Percentiles rank a stretch among this genome's conserved stretches.
These are phyloP conservation scores for Populus hybrid DNA, from an alignment of 441 rosid species.

Conservation along the genomic window DNA sequence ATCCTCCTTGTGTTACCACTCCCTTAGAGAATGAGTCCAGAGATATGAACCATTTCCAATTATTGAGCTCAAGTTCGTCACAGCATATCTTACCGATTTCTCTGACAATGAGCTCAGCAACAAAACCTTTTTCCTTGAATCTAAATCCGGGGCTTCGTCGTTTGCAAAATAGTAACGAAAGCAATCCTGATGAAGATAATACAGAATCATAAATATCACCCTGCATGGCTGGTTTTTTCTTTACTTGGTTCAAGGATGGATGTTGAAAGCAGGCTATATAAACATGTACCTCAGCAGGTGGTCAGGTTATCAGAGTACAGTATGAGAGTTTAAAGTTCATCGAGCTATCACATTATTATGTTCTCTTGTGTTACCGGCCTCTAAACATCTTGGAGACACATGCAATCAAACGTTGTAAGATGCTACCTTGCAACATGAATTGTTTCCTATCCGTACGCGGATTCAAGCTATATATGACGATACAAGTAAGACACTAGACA, in stretches of 20 bases:
- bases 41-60: slow-evolving; percentile 51
- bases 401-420: no score
- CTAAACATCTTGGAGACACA: no score
- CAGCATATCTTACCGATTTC: slow-evolving; percentile 36
- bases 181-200: slow-evolving; percentile 30
- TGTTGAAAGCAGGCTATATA: no score
- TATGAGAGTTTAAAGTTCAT: no score
- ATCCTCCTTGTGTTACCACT: slow-evolving; percentile 40
- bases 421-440: no score
- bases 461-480: no score
- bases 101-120: slow-evolving; percentile 29
- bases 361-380: no score
- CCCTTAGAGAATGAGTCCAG: slow-evolving; percentile 33
- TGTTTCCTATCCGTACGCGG: no score
- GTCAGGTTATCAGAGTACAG: no score
- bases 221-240: background rate
- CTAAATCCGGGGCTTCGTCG: slow-evolving; percentile 37
- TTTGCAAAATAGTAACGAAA: slow-evolving; percentile 20
- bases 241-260: background rate
- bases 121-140: slow-evolving; percentile 46
- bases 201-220: slow-evolving; percentile 17
- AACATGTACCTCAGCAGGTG: no score
- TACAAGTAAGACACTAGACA: slow-evolving; percentile 20
- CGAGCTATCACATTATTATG: no score
- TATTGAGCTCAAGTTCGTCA: slow-evolving; percentile 42